Conservation (phyloP, 2,329 filamentous ascomycete genomes). For the Dendryphion nanum region DNA sequence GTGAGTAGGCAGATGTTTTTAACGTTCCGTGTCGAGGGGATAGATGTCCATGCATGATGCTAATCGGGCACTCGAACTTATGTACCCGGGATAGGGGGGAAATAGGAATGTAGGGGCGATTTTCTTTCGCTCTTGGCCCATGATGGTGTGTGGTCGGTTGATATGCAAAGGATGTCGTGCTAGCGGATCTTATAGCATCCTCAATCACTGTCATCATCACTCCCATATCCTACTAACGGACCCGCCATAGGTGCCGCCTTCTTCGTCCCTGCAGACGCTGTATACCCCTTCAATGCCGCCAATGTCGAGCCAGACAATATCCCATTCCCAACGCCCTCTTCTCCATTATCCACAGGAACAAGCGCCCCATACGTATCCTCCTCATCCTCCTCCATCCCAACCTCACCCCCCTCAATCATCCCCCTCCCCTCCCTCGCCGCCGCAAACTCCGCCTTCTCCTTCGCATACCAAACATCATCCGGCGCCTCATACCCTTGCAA, state of each 20-base stretch:
- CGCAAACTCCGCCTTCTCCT: constrained; percentile 67
- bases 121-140: too few species aligned
- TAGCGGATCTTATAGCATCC: too few species aligned
- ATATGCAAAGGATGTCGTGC: too few species aligned
- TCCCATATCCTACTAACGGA: constrained; percentile 84
- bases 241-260: constrained; percentile 61
- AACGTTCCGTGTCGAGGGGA: too few species aligned
- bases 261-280: constrained; percentile 46
- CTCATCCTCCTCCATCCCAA: constrained; percentile 35
- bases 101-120: too few species aligned
- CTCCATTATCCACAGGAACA: constrained; percentile 27
- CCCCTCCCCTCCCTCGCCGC: constrained; percentile 55
- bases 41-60: too few species aligned
- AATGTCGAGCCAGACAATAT: constrained; percentile 83
- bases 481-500: constrained; percentile 90
- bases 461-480: constrained; percentile 88
- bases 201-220: constrained; percentile 74
- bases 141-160: too few species aligned
- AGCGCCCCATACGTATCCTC: constrained; percentile 8
- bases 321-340: constrained; percentile 57
- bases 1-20: too few species aligned
- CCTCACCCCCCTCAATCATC: constrained; percentile 47
- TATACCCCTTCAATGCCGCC: constrained; percentile 66
- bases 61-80: too few species aligned
- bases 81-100: too few species aligned